These are phyloP conservation scores for Amphibolis antarctica DNA, from an alignment of 106 monocot species.

Conservation along the genomic window DNA sequence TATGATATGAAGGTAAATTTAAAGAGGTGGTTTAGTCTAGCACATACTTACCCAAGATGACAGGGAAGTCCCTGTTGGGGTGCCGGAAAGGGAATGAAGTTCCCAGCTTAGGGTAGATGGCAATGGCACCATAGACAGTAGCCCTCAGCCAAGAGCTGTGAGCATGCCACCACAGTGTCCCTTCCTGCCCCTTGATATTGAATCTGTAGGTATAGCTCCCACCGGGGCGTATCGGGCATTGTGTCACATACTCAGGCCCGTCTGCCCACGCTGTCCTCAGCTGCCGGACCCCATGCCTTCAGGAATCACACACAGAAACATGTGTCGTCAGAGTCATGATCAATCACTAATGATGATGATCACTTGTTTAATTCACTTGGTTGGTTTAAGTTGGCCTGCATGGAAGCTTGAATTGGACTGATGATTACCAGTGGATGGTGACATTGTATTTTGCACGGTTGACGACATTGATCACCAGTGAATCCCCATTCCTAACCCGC, in stretches of 20 bases:
- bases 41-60: slow-evolving; percentile 11
- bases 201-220: slow-evolving; percentile 24
- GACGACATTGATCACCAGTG: slow-evolving; percentile 42
- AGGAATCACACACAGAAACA: no score
- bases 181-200: slow-evolving; percentile 20
- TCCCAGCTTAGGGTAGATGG: slow-evolving; percentile 16
- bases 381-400: no score
- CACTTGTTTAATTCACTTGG: no score
- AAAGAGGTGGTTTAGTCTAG: not conserved
- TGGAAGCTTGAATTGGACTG: no score
- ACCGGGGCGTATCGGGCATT: slow-evolving; percentile 28
- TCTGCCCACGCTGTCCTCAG: slow-evolving; percentile 21
- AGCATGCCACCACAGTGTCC: slow-evolving; percentile 38
- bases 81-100: slow-evolving; percentile 14
- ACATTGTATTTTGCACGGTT: slow-evolving; percentile 46
- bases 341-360: no score
- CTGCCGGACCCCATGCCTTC: slow-evolving; percentile 29
- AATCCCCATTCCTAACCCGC: slow-evolving; percentile 45
- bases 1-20: no score
- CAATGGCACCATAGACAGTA: slow-evolving; percentile 29
- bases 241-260: slow-evolving; percentile 23
- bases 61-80: slow-evolving; percentile 19
- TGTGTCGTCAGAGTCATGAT: no score
- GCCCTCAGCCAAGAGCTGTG: slow-evolving; percentile 25
- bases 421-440: slow-evolving; percentile 55